Evolutionary conservation across 371 early-diverging fungal genomes (phyloP), one percentile per base, ranked within the genome.

Genomic region (Dinochytrium kinnereticum): DNA sequence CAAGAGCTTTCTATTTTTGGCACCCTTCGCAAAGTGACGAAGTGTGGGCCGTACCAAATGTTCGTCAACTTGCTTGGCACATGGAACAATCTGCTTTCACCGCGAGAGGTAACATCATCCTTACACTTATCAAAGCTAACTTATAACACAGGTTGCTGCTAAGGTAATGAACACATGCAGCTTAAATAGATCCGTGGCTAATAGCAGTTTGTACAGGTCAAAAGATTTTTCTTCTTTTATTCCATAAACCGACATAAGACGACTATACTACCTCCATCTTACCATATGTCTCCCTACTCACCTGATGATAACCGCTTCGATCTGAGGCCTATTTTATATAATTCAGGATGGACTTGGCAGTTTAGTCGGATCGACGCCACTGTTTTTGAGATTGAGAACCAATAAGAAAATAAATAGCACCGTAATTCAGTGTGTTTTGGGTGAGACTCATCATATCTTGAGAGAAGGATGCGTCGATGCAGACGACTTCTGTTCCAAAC

Each of bases 271-370:
- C 98, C 99, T 1, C 99, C 99, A 0, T 87, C 95, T 0, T 97
- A 97, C 83, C 99, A 98, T 73, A 96, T 96, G 39, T 96, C 96
- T 72, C 88, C 92, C 0, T 98, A 98, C 80, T 93, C 93, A 38
- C 96, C 98, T 0, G 99, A 98, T 76, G 98, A 98, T 76, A 98
- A 97, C 78, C 91, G 98, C 31, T 99, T 95, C 78, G 98, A 99
- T 73, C 78, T 96, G 74, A 87, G 98, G 0, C 99, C 96, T 19
- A 96, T 99, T 82, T 87, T 99, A 39, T 98, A 98, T 81, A 92
- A 95, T 74, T 84, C 95, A 1, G 64, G 84, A 10, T 98, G 96
- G 95, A 81, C 85, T 0, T 96, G 96, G 94, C 98, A 98, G 83
- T 98, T 97, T 76, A 75, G 80, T 3, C 78, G 85, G 61, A 94